phyloP scores from a whole-genome alignment of 257 asterid species.

The Avicennia marina region DNA sequence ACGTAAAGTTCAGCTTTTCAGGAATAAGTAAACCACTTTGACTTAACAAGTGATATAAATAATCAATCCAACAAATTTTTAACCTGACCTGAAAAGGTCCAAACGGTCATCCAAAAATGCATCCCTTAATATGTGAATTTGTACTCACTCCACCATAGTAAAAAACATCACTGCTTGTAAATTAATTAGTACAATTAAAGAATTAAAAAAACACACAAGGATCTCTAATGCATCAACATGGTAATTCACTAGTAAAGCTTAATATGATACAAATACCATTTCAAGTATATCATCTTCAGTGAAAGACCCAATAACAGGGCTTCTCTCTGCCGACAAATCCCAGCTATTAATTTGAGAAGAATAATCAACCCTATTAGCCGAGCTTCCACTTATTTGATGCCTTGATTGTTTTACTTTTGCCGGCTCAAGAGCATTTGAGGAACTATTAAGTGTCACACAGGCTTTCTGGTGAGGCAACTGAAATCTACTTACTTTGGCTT shows the following conservation, averaged over 20 bases:
- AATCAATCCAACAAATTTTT: background rate
- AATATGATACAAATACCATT: slow-evolving; percentile 55
- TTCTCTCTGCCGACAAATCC: slow-evolving; percentile 58
- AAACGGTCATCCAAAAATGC: too few species aligned
- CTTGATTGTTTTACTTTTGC: slow-evolving; percentile 33
- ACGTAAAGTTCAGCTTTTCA: background rate
- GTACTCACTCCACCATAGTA: too few species aligned
- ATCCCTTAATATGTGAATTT: too few species aligned
- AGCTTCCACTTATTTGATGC: slow-evolving; percentile 34
- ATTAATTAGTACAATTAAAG: too few species aligned
- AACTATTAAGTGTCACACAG: slow-evolving; percentile 29
- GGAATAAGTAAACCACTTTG: background rate
- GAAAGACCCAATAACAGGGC: slow-evolving; percentile 42
- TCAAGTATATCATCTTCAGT: slow-evolving; percentile 89
- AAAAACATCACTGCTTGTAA: too few species aligned
- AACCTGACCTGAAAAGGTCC: background rate
- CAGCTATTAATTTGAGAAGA: slow-evolving; percentile 36
- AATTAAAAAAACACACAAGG: background rate
- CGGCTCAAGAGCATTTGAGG: slow-evolving; percentile 26
- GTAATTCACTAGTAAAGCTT: slow-evolving; percentile 5
- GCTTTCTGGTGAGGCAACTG: slow-evolving; percentile 44
- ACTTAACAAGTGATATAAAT: background rate
- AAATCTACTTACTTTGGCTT: slow-evolving; percentile 56
- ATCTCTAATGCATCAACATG: slow-evolving; percentile 15
- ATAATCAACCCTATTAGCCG: slow-evolving; percentile 24